A percentile compares a stretch with the other conserved stretches of the same genome.
Evolutionary conservation across 2,329 filamentous ascomycete genomes (phyloP).

Genomic region (Aplosporella prunicola): DNA sequence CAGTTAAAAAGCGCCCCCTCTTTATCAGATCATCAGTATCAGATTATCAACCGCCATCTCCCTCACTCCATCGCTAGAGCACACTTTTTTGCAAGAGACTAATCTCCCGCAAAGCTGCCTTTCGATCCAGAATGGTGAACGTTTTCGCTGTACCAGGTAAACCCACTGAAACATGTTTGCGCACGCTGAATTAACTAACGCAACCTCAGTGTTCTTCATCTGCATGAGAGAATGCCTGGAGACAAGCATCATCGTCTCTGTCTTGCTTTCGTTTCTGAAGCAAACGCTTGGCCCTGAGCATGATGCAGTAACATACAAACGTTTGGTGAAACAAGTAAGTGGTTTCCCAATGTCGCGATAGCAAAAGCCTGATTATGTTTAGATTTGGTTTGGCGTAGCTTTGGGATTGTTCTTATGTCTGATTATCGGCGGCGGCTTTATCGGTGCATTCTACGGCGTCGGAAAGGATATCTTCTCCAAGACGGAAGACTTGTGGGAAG

Average conservation of each 20-base stretch:
- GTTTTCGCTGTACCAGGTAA: constrained; percentile 63
- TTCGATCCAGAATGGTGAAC: constrained; percentile 43
- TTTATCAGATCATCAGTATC: constrained; percentile 4
- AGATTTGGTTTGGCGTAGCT: constrained; percentile 60
- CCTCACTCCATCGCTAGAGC: not conserved
- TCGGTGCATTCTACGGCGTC: constrained; percentile 63
- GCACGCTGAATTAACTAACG: not conserved
- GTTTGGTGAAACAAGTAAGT: constrained; percentile 53
- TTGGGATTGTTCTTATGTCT: constrained; percentile 56
- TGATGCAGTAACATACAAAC: constrained; percentile 56
- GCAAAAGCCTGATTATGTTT: constrained; percentile 8
- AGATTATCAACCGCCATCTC: constrained; percentile 1
- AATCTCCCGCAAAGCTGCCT: not conserved
- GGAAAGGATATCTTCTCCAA: constrained; percentile 57
- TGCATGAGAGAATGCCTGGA: constrained; percentile 80
- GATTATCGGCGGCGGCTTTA: constrained; percentile 53
- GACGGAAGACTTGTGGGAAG: constrained; percentile 73
- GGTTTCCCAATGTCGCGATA: not conserved
- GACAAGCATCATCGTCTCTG: constrained; percentile 74
- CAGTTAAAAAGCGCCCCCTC: constrained; percentile 1
- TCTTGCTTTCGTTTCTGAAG: constrained; percentile 78
- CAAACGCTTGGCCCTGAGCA: constrained; percentile 61
- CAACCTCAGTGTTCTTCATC: constrained; percentile 65
- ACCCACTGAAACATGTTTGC: constrained; percentile 9
- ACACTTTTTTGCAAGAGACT: not conserved